Percentiles rank a stretch among this genome's conserved stretches.
These are phyloP conservation scores for Bifiguratus adelaidae DNA, from an alignment of 192 early-diverging fungal genomes.

Conservation along the genomic window DNA sequence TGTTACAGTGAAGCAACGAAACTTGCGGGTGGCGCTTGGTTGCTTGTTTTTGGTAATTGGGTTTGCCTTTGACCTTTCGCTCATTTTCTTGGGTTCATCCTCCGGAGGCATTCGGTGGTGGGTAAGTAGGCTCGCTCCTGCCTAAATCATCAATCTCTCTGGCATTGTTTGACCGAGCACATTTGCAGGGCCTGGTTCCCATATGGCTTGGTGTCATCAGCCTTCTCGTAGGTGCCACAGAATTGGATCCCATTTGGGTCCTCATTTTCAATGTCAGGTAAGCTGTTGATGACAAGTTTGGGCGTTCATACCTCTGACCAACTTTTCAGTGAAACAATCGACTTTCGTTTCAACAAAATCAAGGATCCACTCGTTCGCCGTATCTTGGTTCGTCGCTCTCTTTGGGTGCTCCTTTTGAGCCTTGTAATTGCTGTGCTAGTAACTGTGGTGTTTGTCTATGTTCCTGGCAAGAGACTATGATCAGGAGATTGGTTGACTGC, in stretches of 20 bases:
- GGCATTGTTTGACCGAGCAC: too few species aligned
- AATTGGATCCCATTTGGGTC: slow-evolving; percentile 27
- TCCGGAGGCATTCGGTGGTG: slow-evolving; percentile 33
- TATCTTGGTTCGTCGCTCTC: slow-evolving; percentile 14
- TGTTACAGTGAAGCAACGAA: slow-evolving; percentile 29
- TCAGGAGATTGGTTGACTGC: too few species aligned
- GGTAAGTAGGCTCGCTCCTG: slow-evolving; percentile 16
- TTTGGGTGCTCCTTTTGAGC: slow-evolving; percentile 11
- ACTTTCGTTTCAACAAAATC: slow-evolving; percentile 20
- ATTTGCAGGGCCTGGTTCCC: slow-evolving; percentile 14
- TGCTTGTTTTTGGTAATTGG: slow-evolving; percentile 36
- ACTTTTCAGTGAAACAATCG: slow-evolving; percentile 16
- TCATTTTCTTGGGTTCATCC: slow-evolving; percentile 40
- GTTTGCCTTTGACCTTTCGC: slow-evolving; percentile 29
- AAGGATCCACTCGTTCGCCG: slow-evolving; percentile 15
- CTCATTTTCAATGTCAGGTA: slow-evolving; percentile 24
- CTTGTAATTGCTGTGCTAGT: slow-evolving; percentile 9
- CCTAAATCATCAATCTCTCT: not conserved
- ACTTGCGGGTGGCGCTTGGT: slow-evolving; percentile 32
- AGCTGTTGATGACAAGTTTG: not conserved
- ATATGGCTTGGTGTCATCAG: slow-evolving; percentile 26
- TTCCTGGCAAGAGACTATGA: slow-evolving; percentile 13
- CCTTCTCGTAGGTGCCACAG: slow-evolving; percentile 19
- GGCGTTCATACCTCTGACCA: not conserved
- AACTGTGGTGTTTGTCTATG: slow-evolving; percentile 18